phyloP scores from a whole-genome alignment of 2,329 filamentous ascomycete species.

The Aureobasidium leucospermi region DNA sequence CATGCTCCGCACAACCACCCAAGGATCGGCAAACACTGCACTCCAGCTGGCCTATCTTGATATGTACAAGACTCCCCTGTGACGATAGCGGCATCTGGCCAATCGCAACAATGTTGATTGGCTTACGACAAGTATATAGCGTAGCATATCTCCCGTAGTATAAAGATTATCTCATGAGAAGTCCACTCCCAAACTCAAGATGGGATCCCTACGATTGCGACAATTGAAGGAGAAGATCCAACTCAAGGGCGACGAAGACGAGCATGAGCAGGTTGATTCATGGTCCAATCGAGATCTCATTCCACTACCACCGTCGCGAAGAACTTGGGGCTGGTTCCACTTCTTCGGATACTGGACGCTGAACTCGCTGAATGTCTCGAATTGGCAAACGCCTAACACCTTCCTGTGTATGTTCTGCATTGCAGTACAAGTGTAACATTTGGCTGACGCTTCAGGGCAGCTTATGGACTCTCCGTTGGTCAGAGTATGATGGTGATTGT shows the following conservation, averaged over 20 bases:
- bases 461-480: constrained; percentile 1
- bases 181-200: not conserved
- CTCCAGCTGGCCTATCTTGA: not conserved
- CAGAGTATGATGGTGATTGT: constrained; percentile 11
- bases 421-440: too few relatives aligned
- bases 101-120: too few relatives aligned
- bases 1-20: not conserved
- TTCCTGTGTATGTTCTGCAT: not conserved
- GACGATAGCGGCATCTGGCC: too few relatives aligned
- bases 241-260: not conserved
- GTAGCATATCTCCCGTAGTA: too few relatives aligned
- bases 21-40: not conserved
- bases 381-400: constrained; percentile 11
- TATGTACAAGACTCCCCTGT: too few relatives aligned
- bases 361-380: constrained; percentile 6
- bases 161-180: too few relatives aligned
- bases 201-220: not conserved
- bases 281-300: constrained; percentile 5
- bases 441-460: not conserved
- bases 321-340: constrained; percentile 8
- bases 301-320: not conserved
- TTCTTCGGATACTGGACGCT: constrained; percentile 10
- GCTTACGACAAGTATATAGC: too few relatives aligned
- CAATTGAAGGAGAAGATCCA: not conserved
- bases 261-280: not conserved